These are phyloP conservation scores for Termitomyces sp. DNA, from an alignment of 768 basidiomycete genomes.

Conservation along the genomic window DNA sequence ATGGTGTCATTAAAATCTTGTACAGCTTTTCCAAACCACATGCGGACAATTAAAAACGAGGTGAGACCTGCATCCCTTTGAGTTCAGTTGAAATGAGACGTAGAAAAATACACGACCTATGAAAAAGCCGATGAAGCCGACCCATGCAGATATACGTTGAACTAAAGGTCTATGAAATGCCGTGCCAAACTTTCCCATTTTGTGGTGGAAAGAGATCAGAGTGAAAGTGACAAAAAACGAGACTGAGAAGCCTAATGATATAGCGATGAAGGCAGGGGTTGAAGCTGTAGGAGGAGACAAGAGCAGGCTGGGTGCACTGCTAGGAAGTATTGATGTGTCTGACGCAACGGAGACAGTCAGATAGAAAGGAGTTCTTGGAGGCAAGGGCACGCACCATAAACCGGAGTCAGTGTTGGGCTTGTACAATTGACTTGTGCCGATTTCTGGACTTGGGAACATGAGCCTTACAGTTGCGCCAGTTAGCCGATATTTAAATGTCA, in stretches of 20 bases:
- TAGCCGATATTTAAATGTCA: neutral
- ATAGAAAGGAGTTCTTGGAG: neutral
- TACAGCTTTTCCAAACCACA: conserved; percentile 80
- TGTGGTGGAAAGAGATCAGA: conserved; percentile 61
- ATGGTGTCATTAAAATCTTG: conserved; percentile 74
- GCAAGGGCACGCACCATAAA: conserved; percentile 47
- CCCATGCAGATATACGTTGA: conserved; percentile 64
- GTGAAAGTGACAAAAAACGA: conserved; percentile 67
- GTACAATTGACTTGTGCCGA: conserved; percentile 54
- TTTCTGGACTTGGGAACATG: conserved; percentile 55
- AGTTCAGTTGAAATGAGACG: neutral
- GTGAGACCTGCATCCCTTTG: conserved; percentile 48
- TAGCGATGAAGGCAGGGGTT: conserved; percentile 61
- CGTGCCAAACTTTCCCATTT: conserved; percentile 50
- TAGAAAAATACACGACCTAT: conserved; percentile 43
- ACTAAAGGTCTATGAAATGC: conserved; percentile 53
- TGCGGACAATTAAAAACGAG: conserved; percentile 67
- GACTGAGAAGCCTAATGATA: conserved; percentile 52
- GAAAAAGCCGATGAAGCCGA: conserved; percentile 74
- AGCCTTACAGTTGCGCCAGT: conserved; percentile 44
- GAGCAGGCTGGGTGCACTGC: conserved; percentile 48
- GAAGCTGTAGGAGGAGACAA: conserved; percentile 58
- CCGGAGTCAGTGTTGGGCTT: conserved; percentile 46
- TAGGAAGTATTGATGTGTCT: conserved; percentile 68
- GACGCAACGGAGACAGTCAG: neutral